Percentiles rank a stretch among this genome's conserved stretches.
Evolutionary conservation across 257 asterid species (phyloP).

Genomic region (Lycium ferocissimum): DNA sequence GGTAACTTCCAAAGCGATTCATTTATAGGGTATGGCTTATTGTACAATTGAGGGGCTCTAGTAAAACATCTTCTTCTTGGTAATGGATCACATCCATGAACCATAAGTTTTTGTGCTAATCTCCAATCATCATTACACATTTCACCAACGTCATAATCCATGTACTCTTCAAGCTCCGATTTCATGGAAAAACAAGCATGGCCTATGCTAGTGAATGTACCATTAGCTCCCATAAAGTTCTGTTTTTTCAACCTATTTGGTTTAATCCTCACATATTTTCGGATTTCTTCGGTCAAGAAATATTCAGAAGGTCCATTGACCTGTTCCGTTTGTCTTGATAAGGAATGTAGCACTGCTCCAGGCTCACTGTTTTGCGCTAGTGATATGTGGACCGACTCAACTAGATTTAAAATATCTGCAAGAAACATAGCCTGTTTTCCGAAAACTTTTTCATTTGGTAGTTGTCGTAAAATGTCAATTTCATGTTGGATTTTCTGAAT

Average conservation of each 20-base stretch:
- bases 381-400: slow-evolving; percentile 43
- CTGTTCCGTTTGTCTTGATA: neutral
- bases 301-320: slow-evolving; percentile 36
- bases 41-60: slow-evolving; percentile 58
- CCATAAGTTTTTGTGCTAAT: slow-evolving; percentile 60
- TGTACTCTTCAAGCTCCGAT: slow-evolving; percentile 59
- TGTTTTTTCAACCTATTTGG: slow-evolving; percentile 62
- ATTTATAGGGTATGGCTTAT: slow-evolving; percentile 46
- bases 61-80: slow-evolving; percentile 66
- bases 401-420: slow-evolving; percentile 57
- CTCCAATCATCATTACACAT: slow-evolving; percentile 70
- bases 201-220: slow-evolving; percentile 66
- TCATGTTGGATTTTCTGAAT: slow-evolving; percentile 47
- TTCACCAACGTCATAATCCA: slow-evolving; percentile 69
- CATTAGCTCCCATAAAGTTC: slow-evolving; percentile 76
- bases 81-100: slow-evolving; percentile 77
- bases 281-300: slow-evolving; percentile 61
- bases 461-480: slow-evolving; percentile 41
- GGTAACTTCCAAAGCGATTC: slow-evolving; percentile 64
- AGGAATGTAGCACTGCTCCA: slow-evolving; percentile 25
- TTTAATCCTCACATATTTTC: slow-evolving; percentile 55
- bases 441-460: slow-evolving; percentile 29
- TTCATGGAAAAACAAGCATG: slow-evolving; percentile 63
- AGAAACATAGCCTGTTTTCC: slow-evolving; percentile 50
- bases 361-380: neutral